These are phyloP conservation scores for Fusarium ambrosium DNA, from an alignment of 2,329 filamentous ascomycete species.

Conservation along the genomic window DNA sequence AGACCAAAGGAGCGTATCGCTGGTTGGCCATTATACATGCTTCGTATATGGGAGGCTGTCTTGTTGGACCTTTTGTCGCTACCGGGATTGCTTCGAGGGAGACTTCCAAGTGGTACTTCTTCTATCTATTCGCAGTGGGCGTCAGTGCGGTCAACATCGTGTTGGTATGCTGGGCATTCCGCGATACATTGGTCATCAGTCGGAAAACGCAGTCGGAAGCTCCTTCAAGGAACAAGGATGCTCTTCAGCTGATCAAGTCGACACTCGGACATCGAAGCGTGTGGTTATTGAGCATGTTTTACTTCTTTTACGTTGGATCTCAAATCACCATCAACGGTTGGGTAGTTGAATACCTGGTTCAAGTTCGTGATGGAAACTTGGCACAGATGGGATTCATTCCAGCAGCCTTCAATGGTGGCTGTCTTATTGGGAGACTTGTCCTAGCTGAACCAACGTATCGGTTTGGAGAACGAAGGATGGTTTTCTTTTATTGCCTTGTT, in stretches of 20 bases:
- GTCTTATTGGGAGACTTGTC: constrained; percentile 67
- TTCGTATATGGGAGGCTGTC: not conserved
- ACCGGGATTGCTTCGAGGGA: not conserved
- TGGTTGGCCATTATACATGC: not conserved
- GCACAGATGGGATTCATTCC: constrained; percentile 69
- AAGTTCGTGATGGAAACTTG: constrained; percentile 66
- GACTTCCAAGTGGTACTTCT: not conserved
- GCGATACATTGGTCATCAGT: not conserved
- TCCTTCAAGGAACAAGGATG: not conserved
- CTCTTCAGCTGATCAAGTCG: constrained; percentile 53
- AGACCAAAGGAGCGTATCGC: not conserved
- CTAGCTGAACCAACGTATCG: constrained; percentile 70
- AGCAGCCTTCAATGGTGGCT: constrained; percentile 69
- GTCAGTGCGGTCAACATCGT: not conserved
- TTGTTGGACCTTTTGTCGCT: not conserved
- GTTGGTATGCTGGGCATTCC: not conserved
- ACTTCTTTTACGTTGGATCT: constrained; percentile 72
- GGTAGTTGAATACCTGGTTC: constrained; percentile 73
- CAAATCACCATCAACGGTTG: constrained; percentile 68
- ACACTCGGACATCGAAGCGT: constrained; percentile 60
- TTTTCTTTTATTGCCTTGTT: constrained; percentile 64
- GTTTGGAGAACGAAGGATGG: constrained; percentile 70
- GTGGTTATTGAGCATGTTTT: constrained; percentile 71
- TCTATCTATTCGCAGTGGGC: not conserved
- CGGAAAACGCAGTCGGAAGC: not conserved